phyloP scores from a whole-genome alignment of 1,139 yeast species.

The Blastobotrys serpentis region DNA sequence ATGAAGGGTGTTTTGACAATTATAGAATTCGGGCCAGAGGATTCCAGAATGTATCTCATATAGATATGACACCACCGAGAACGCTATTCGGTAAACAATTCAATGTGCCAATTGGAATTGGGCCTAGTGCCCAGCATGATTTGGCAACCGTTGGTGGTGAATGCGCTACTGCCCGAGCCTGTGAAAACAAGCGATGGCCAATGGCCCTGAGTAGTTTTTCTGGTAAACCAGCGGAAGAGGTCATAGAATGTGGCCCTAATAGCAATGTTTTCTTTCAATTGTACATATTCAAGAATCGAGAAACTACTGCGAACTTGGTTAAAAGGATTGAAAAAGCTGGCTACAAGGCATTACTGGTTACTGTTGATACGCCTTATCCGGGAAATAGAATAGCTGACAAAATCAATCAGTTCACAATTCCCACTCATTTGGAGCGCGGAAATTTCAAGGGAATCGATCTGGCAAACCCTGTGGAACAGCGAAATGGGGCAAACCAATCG shows the following conservation, averaged over 20 bases:
- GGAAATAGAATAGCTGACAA: constrained; percentile 62
- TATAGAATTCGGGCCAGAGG: constrained; percentile 46
- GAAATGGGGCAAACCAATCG: constrained; percentile 25
- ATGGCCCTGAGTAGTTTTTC: constrained; percentile 40
- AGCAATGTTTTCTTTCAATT: constrained; percentile 42
- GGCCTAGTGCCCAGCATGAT: constrained; percentile 65
- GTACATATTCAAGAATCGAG: constrained; percentile 46
- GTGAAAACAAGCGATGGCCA: constrained; percentile 34
- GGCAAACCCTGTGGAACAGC: constrained; percentile 32
- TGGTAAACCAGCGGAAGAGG: constrained; percentile 36
- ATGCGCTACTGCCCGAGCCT: constrained; percentile 41
- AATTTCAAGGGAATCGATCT: constrained; percentile 31
- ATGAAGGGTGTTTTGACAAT: constrained; percentile 33
- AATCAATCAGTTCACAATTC: constrained; percentile 47
- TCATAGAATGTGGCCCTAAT: constrained; percentile 35
- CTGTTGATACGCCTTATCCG: constrained; percentile 66
- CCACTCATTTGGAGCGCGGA: constrained; percentile 34
- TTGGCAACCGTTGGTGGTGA: constrained; percentile 68
- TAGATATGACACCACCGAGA: constrained; percentile 40
- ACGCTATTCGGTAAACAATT: constrained; percentile 45
- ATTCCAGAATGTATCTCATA: constrained; percentile 44
- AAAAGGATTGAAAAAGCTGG: constrained; percentile 53
- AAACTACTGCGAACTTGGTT: constrained; percentile 48
- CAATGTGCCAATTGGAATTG: constrained; percentile 57
- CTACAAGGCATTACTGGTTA: constrained; percentile 56